These are phyloP conservation scores for Petunia hybrid DNA, from an alignment of 305 asterid genomes.

Conservation along the genomic window DNA sequence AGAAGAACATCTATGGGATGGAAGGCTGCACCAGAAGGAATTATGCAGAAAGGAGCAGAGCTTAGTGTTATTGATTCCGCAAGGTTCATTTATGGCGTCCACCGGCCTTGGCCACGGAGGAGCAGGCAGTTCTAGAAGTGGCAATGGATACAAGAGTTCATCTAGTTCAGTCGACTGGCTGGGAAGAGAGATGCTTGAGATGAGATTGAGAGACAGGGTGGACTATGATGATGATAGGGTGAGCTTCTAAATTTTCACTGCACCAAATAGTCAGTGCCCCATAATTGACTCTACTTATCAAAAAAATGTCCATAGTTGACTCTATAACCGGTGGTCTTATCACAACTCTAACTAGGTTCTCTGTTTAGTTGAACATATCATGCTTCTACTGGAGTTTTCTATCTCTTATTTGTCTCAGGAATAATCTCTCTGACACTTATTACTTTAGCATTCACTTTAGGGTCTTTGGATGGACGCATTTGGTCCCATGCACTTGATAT, in stretches of 20 bases:
- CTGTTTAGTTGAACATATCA: slow-evolving; percentile 25
- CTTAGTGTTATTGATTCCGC: slow-evolving; percentile 45
- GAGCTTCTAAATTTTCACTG: slow-evolving; percentile 44
- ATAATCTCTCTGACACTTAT: neutral
- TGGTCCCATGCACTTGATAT: slow-evolving; percentile 19
- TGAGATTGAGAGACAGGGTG: slow-evolving; percentile 85
- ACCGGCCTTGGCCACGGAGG: slow-evolving; percentile 90
- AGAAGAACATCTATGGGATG: slow-evolving; percentile 49
- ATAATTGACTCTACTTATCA: neutral
- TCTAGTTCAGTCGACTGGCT: slow-evolving; percentile 98
- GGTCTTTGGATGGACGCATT: neutral
- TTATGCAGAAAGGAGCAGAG: slow-evolving; percentile 44
- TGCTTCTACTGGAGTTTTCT: slow-evolving; percentile 26
- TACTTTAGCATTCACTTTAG: slow-evolving; percentile 9
- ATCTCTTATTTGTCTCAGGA: slow-evolving; percentile 23
- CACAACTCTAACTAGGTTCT: slow-evolving; percentile 24
- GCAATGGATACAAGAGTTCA: slow-evolving; percentile 87
- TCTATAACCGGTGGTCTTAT: slow-evolving; percentile 8
- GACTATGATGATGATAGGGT: slow-evolving; percentile 88
- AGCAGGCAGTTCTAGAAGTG: slow-evolving; percentile 94
- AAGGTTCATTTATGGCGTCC: slow-evolving; percentile 73
- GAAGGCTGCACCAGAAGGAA: slow-evolving; percentile 43
- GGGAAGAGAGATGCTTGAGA: slow-evolving; percentile 93
- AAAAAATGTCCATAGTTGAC: neutral
- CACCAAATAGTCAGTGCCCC: slow-evolving; percentile 23